phyloP scores from a whole-genome alignment of 441 rosid genomes.

The Adansonia madagascariensis region DNA sequence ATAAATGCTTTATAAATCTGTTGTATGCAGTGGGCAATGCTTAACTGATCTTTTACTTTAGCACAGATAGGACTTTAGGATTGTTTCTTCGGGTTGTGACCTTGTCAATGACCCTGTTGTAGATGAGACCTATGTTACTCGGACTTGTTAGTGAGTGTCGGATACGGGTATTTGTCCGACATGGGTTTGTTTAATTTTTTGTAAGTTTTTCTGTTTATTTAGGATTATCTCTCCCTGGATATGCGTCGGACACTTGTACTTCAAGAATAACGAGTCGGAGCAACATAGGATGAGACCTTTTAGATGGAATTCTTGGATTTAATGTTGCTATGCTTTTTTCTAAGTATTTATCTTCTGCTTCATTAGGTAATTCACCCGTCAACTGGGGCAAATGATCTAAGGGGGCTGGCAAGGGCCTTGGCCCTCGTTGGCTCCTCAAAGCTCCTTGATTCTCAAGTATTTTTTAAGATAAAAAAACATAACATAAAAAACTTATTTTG shows the following conservation, averaged over 20 bases:
- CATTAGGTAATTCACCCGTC: neutral
- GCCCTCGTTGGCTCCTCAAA: neutral
- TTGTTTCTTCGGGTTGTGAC: neutral
- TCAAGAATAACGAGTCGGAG: too few species aligned
- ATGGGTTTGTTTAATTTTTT: too few species aligned
- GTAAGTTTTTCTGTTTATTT: too few species aligned
- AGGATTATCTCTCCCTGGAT: too few species aligned
- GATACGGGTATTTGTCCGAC: too few species aligned
- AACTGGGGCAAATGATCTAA: neutral
- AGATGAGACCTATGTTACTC: too few species aligned
- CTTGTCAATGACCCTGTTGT: neutral
- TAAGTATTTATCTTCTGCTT: neutral
- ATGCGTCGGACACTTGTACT: too few species aligned
- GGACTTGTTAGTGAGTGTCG: too few species aligned
- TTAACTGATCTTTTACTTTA: neutral
- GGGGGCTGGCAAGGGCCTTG: neutral
- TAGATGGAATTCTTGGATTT: neutral
- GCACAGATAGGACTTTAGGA: neutral
- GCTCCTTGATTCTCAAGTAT: neutral
- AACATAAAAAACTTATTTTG: too few species aligned
- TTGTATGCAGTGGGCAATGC: neutral
- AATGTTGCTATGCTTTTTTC: neutral
- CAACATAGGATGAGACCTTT: too few species aligned
- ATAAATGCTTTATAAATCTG: neutral
- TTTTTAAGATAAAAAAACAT: neutral